Percentiles rank a stretch among this genome's conserved stretches.
Conservation (phyloP, 169 alveolate species). For the Plasmodium cynomolgi region DNA sequence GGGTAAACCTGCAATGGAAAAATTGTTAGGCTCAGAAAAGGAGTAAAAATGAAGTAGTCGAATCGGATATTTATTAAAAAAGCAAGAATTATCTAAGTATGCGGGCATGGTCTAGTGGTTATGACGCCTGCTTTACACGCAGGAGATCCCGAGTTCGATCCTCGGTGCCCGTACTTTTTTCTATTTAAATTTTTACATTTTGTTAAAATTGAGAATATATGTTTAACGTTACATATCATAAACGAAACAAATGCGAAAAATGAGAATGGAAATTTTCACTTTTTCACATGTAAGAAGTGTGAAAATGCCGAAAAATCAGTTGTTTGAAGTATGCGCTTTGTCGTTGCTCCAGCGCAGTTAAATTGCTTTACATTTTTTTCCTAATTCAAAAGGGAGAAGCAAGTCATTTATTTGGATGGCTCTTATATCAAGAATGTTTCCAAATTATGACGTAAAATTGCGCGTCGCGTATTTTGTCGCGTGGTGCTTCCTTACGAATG, state of each 20-base stretch:
- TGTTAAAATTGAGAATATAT: too few relatives aligned
- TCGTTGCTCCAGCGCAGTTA: not conserved
- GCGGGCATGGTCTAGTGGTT: conserved; percentile 96
- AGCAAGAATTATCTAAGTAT: not conserved
- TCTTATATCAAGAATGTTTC: not conserved
- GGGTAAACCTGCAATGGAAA: not conserved
- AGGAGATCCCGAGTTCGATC: conserved; percentile 95
- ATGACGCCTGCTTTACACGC: conserved; percentile 95
- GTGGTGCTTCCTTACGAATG: not conserved
- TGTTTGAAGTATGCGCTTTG: not conserved
- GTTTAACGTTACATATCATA: not conserved
- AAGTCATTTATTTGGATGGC: not conserved
- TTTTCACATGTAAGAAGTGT: not conserved
- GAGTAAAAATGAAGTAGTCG: not conserved
- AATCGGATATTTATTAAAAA: not conserved
- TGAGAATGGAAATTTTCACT: not conserved
- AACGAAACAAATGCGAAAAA: too few relatives aligned
- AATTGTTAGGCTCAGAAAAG: not conserved
- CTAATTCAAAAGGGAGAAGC: not conserved
- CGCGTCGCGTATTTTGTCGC: not conserved
- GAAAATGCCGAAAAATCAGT: not conserved
- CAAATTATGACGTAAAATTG: not conserved
- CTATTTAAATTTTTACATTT: not conserved
- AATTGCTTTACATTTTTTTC: too few relatives aligned
- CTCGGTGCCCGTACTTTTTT: conserved; percentile 91